A percentile compares a stretch with the other conserved stretches of the same genome.
Conservation (phyloP, 2,329 filamentous ascomycete species). For the Penicillium vulpinum region DNA sequence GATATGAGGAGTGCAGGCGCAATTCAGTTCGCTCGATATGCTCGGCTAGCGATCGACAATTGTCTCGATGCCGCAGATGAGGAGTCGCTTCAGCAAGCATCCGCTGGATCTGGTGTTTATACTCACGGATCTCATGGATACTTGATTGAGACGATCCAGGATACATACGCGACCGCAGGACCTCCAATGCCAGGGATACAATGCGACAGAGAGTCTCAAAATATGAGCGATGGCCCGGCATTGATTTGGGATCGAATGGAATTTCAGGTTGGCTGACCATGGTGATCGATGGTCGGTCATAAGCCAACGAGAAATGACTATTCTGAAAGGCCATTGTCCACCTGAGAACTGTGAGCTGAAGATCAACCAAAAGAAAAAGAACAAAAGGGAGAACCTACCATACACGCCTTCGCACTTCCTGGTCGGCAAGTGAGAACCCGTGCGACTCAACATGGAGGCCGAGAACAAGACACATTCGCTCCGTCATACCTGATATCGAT, state of each 20-base stretch:
- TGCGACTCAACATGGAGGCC: constrained; percentile 58
- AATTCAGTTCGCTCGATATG: constrained; percentile 60
- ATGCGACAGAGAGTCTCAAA: constrained; percentile 58
- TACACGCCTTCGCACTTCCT: constrained; percentile 39
- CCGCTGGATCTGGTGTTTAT: constrained; percentile 55
- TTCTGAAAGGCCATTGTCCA: constrained; percentile 64
- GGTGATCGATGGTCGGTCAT: constrained; percentile 57
- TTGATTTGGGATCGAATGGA: constrained; percentile 51
- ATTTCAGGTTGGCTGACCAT: constrained; percentile 52
- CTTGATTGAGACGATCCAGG: constrained; percentile 51
- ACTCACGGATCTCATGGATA: constrained; percentile 54
- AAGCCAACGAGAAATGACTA: constrained; percentile 61
- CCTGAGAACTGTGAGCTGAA: constrained; percentile 17
- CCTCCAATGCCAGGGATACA: constrained; percentile 52
- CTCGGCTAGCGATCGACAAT: constrained; percentile 42
- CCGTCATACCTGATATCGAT: constrained; percentile 31
- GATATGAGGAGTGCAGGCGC: constrained; percentile 62
- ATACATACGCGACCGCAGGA: constrained; percentile 55
- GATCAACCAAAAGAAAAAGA: not conserved
- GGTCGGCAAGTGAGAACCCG: constrained; percentile 48
- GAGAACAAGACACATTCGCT: constrained; percentile 56
- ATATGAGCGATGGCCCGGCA: constrained; percentile 54
- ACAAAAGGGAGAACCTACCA: constrained; percentile 33
- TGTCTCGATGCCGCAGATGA: constrained; percentile 53
- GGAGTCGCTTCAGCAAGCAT: constrained; percentile 59